Evolutionary conservation across 345 rosid species (phyloP).

Genomic region (Sapria himalayana): DNA sequence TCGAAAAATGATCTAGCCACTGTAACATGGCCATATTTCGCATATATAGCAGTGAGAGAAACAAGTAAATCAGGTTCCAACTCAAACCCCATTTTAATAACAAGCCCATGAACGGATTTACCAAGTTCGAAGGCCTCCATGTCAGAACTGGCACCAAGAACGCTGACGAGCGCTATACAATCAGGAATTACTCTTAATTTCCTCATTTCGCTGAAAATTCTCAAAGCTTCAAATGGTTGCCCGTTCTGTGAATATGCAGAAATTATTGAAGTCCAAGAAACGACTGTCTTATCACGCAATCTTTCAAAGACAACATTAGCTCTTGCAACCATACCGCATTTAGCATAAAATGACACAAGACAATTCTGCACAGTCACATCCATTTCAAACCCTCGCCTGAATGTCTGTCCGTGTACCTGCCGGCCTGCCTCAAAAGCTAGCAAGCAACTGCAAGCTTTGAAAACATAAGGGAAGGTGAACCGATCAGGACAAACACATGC

Average conservation of each 20-base stretch:
- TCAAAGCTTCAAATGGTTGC: constrained; percentile 33
- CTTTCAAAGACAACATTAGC: constrained; percentile 34
- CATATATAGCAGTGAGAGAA: constrained; percentile 47
- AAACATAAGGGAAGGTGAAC: constrained; percentile 31
- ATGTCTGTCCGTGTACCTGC: constrained; percentile 32
- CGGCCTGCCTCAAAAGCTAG: constrained; percentile 21
- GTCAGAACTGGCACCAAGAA: constrained; percentile 41
- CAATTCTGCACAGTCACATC: constrained; percentile 55
- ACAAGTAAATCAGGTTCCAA: constrained; percentile 43
- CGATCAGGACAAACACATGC: constrained; percentile 31
- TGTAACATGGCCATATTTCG: constrained; percentile 40
- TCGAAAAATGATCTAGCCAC: constrained; percentile 30
- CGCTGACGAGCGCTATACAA: constrained; percentile 48
- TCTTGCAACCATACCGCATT: constrained; percentile 20
- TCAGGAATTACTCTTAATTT: constrained; percentile 25
- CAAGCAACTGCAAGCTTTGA: constrained; percentile 37
- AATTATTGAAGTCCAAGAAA: constrained; percentile 55
- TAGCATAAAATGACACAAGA: constrained; percentile 45
- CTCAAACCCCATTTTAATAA: constrained; percentile 40
- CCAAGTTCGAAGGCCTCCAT: constrained; percentile 32
- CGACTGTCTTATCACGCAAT: constrained; percentile 25
- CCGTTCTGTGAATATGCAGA: constrained; percentile 53
- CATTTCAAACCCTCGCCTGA: constrained; percentile 32
- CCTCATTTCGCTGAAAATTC: constrained; percentile 33
- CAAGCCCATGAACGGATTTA: constrained; percentile 27